Percentiles rank a stretch among this genome's conserved stretches.
Evolutionary conservation across 1,284 basidiomycete genomes (phyloP).

Genomic region (Earliella scabrosa): DNA sequence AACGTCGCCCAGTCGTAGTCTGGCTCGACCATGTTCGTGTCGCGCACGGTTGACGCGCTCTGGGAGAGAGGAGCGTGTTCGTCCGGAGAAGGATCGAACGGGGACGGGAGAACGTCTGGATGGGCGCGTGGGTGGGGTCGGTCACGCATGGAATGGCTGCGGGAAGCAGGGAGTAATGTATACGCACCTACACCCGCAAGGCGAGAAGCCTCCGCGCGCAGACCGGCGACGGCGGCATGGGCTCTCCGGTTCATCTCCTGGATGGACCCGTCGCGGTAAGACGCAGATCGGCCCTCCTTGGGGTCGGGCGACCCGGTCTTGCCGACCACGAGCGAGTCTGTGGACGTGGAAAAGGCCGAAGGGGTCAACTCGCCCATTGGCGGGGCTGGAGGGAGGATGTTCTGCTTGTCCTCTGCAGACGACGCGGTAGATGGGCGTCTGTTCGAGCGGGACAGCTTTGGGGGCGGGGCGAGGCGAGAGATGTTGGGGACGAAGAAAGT

Average conservation of each 20-base stretch:
- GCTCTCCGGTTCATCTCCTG: slow-evolving; percentile 35
- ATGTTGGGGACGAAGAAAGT: slow-evolving; percentile 25
- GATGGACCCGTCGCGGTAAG: slow-evolving; percentile 24
- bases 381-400: slow-evolving; percentile 30
- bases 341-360: slow-evolving; percentile 11
- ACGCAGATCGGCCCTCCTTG: slow-evolving; percentile 5
- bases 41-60: slow-evolving; percentile 21
- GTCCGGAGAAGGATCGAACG: slow-evolving; percentile 36
- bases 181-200: slow-evolving; percentile 33
- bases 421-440: slow-evolving; percentile 53
- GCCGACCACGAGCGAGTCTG: slow-evolving; percentile 1
- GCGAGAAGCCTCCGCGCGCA: slow-evolving; percentile 35
- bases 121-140: background rate
- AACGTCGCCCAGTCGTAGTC: slow-evolving; percentile 80
- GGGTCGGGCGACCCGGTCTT: slow-evolving; percentile 9
- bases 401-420: slow-evolving; percentile 33
- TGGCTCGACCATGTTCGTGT: slow-evolving; percentile 30
- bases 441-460: slow-evolving; percentile 9
- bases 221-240: slow-evolving; percentile 31
- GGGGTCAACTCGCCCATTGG: slow-evolving; percentile 26
- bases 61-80: slow-evolving; percentile 24
- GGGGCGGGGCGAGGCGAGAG: slow-evolving; percentile 26
- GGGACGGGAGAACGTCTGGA: slow-evolving; percentile 32
- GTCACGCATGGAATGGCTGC: background rate
- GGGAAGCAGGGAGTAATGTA: background rate